Percentiles rank a stretch among this genome's conserved stretches.
Conservation (phyloP, 148 eudicot species). For the Simmondsia chinensis region DNA sequence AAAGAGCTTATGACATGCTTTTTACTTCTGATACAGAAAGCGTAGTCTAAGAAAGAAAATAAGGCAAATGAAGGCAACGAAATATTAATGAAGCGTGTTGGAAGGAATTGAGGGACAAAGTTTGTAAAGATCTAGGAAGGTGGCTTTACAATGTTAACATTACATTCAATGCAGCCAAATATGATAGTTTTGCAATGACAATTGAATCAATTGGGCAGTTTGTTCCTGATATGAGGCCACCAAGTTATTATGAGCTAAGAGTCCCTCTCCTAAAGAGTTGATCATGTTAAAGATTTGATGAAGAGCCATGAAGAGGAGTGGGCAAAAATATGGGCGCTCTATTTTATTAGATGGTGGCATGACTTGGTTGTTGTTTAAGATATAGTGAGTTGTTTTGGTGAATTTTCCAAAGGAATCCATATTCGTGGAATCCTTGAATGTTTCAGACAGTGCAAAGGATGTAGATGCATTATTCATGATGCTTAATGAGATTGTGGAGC, state of each 20-base stretch:
- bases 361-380: neutral
- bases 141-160: conserved; percentile 6
- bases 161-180: conserved; percentile 6
- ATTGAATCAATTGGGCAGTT: conserved; percentile 2
- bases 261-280: neutral
- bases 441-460: neutral
- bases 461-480: neutral
- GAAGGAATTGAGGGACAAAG: neutral
- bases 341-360: neutral
- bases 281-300: no score
- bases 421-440: neutral
- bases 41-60: neutral
- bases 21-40: neutral
- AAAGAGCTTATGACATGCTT: conserved; percentile 4
- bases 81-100: neutral
- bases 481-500: neutral
- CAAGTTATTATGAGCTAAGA: conserved; percentile 6
- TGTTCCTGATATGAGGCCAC: conserved; percentile 5
- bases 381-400: neutral
- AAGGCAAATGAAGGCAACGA: neutral
- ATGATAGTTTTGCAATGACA: conserved; percentile 2
- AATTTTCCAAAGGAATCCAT: neutral
- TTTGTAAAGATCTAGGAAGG: neutral
- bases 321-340: neutral
- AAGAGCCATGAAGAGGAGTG: no score